Evolutionary conservation across 768 basidiomycete species (phyloP).

Genomic region (Mycena indigotica): DNA sequence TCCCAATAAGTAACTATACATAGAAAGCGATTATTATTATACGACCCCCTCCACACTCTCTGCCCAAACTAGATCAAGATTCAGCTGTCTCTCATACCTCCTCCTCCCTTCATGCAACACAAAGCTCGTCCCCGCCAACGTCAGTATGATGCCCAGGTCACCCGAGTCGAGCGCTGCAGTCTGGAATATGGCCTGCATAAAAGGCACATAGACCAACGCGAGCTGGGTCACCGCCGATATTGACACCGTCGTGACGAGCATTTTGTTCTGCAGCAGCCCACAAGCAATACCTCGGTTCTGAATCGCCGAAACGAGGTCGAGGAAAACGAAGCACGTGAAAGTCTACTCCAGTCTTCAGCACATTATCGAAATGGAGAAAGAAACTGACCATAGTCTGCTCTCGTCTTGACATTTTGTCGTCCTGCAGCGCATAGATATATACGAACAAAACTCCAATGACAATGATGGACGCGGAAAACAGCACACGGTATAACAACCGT

Average conservation of each 20-base stretch:
- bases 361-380: neutral
- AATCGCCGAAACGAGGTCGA: conserved; percentile 92
- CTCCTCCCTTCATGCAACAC: conserved; percentile 77
- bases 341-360: conserved; percentile 57
- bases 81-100: conserved; percentile 69
- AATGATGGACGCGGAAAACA: conserved; percentile 94
- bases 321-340: conserved; percentile 95
- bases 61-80: conserved; percentile 54
- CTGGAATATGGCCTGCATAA: conserved; percentile 92
- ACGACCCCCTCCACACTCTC: conserved; percentile 62
- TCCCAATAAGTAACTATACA: neutral
- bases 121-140: conserved; percentile 66
- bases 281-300: conserved; percentile 93
- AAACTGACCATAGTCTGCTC: conserved; percentile 93
- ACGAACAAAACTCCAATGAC: conserved; percentile 87
- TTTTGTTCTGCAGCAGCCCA: conserved; percentile 79
- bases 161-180: conserved; percentile 73
- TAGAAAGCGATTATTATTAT: conserved; percentile 26
- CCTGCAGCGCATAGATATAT: conserved; percentile 80
- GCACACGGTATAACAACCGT: conserved; percentile 72
- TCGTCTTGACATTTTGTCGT: conserved; percentile 78
- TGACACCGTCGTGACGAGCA: conserved; percentile 87
- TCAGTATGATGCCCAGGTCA: conserved; percentile 73
- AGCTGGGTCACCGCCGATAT: conserved; percentile 86
- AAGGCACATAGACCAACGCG: conserved; percentile 83